Evolutionary conservation across 441 rosid species (phyloP).

Genomic region (Francoa sonchifolia): DNA sequence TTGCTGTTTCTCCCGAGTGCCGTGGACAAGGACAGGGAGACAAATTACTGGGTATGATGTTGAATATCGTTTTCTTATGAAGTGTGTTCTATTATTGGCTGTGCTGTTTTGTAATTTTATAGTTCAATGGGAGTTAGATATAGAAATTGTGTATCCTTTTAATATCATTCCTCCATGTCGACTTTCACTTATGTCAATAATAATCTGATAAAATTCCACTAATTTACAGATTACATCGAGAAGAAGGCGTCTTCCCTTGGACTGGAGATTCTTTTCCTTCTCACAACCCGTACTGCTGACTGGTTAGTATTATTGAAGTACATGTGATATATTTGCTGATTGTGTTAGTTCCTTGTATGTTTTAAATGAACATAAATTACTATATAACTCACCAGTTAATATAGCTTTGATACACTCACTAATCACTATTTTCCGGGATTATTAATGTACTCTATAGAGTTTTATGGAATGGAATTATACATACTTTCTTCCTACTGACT

Average conservation of each 20-base stretch:
- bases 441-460: no score
- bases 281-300: conserved; percentile 85
- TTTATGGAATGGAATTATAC: no score
- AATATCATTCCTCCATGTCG: no score
- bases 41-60: conserved; percentile 62
- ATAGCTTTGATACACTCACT: no score
- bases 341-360: not conserved
- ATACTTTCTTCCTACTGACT: no score
- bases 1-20: conserved; percentile 82
- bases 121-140: no score
- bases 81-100: not conserved
- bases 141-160: no score
- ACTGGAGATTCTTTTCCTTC: conserved; percentile 58
- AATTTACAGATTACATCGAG: conserved; percentile 61
- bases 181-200: not conserved
- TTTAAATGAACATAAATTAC: not conserved
- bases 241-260: conserved; percentile 70
- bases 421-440: no score
- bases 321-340: not conserved
- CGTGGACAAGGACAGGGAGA: conserved; percentile 97
- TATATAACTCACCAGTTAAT: not conserved
- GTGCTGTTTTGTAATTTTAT: no score
- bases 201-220: no score
- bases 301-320: conserved; percentile 31
- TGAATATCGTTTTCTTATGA: not conserved